phyloP scores from a whole-genome alignment of 2,329 filamentous ascomycete species.

The Monilinia vaccinii-corymbosi region DNA sequence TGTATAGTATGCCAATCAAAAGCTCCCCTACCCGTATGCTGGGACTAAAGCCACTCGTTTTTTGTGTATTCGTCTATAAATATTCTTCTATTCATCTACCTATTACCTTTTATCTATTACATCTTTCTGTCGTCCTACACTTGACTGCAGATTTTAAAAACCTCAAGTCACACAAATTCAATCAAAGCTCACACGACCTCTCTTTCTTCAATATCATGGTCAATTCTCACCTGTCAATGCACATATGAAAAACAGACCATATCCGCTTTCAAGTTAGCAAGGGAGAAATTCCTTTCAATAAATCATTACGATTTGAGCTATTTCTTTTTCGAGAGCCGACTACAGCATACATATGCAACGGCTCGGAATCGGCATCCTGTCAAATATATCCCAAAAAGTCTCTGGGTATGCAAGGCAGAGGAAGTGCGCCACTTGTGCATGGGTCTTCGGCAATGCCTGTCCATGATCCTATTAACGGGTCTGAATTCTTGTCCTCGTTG shows the following conservation, averaged over 20 bases:
- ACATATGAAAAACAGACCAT: not conserved
- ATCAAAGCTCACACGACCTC: not conserved
- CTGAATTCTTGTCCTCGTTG: not conserved
- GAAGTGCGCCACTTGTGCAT: not conserved
- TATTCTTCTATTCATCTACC: not conserved
- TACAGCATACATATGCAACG: constrained; percentile 1
- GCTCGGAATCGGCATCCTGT: constrained; percentile 1
- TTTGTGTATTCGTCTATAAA: not conserved
- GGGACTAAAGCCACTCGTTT: not conserved
- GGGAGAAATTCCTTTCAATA: not conserved
- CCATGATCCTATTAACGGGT: not conserved
- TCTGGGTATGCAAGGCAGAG: not conserved
- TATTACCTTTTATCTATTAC: not conserved
- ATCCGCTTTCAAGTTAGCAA: not conserved
- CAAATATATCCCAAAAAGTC: not conserved
- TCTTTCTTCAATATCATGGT: not conserved
- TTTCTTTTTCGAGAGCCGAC: not conserved
- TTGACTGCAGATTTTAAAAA: not conserved
- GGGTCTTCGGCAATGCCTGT: not conserved
- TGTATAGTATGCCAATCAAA: not conserved
- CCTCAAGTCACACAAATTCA: not conserved
- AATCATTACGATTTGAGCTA: not conserved
- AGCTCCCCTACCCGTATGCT: not conserved
- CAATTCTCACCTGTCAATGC: not conserved
- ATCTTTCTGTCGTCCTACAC: not conserved